Base-by-base conservation (phyloP, 176 grass and related monocot genomes). In the Tillandsia leiboldiana region DNA sequence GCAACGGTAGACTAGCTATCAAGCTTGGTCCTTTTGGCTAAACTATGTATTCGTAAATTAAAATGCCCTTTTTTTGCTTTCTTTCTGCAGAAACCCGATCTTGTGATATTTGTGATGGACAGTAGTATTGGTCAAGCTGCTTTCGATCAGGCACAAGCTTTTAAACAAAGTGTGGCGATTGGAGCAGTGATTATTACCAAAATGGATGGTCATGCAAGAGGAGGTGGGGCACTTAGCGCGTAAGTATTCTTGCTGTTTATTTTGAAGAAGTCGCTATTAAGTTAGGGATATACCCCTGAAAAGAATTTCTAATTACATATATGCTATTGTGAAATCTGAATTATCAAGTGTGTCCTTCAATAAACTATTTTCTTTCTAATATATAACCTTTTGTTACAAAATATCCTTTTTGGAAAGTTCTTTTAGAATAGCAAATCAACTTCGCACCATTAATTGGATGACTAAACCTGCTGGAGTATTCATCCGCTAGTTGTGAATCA, bases 21-120 rank as follows among this genome's bases (percentile, higher is more conserved):
- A 49, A 28, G 27, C 27, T 28, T 28, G n/a, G 2, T 9, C 67
- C n/a, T 24, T 57, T 23, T 17, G 26, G 13, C 27, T 48, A 17
- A 67, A 20, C 4, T 26, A 24, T 26, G 17, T 68, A 49, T 13
- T 10, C 3, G 17, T 13, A 9, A 26, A 68, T 17, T 10, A 17
- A 77, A 75, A 58, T 65, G 2, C 23, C 14, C 33, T 58, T 10
- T 26, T 28, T 28, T 28, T 3, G 52, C 18, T 8, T 13, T 69
- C 14, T 11, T 79, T 79, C 33, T 23, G 72, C 81, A 96, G 93
- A 96, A 92, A 87, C 88, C 88, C 70, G 88, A 96, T 77, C 72
- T 92, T 56, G 86, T 96, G 27, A 89, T 96, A 81, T 96, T 96
- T 87, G 93, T 96, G 53, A 96, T 96, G 93, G 92, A 96, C 68